A percentile compares a stretch with the other conserved stretches of the same genome.
phyloP scores from a whole-genome alignment of 2,329 filamentous ascomycete species.

The Cladosporium oxysporum region DNA sequence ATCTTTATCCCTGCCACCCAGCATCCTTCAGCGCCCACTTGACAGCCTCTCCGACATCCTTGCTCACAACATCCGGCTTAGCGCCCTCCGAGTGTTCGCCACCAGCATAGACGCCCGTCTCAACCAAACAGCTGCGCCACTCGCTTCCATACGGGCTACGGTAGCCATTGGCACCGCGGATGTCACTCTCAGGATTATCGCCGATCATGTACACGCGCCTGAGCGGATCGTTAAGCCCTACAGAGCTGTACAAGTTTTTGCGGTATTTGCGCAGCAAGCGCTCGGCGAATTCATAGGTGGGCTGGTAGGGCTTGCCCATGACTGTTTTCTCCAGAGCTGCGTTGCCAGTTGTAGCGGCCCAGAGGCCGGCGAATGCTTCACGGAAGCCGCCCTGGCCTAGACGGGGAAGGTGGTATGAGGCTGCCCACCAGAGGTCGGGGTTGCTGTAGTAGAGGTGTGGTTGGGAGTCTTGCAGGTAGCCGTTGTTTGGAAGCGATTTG shows the following conservation, averaged over 20 bases:
- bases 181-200: conserved; percentile 73
- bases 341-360: conserved; percentile 67
- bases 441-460: conserved; percentile 86
- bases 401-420: conserved; percentile 78
- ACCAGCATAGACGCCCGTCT: conserved; percentile 73
- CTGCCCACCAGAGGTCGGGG: conserved; percentile 86
- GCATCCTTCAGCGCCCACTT: conserved; percentile 69
- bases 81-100: conserved; percentile 60
- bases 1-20: conserved; percentile 36
- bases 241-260: conserved; percentile 46
- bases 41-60: conserved; percentile 76
- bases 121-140: conserved; percentile 76
- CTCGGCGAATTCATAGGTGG: conserved; percentile 85
- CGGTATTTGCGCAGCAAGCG: conserved; percentile 66
- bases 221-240: conserved; percentile 49
- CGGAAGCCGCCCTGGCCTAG: conserved; percentile 91
- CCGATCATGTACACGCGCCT: conserved; percentile 90
- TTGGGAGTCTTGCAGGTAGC: conserved; percentile 82
- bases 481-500: conserved; percentile 63
- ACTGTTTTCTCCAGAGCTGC: conserved; percentile 51
- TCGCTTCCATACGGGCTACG: conserved; percentile 65
- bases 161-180: conserved; percentile 80
- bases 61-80: conserved; percentile 65
- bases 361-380: conserved; percentile 77
- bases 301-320: conserved; percentile 78